A percentile compares a stretch with the other conserved stretches of the same genome.
phyloP scores from a whole-genome alignment of 1,139 yeast species.

The Yamadazyma mexicana region DNA sequence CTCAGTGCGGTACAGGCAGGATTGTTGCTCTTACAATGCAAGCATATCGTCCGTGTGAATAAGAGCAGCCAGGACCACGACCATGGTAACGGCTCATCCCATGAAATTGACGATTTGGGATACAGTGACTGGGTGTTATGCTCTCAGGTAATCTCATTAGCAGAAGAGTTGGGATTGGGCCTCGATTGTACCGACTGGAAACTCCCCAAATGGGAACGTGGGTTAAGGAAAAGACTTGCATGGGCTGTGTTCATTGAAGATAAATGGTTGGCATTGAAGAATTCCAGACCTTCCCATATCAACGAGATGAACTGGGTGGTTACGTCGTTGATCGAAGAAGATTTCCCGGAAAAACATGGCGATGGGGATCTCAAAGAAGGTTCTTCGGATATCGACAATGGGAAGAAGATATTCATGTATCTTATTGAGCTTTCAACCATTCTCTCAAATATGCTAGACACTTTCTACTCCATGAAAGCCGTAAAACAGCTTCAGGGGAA shows the following conservation, averaged over 20 bases:
- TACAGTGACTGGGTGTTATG: constrained; percentile 82
- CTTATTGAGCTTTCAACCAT: constrained; percentile 69
- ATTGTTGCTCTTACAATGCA: constrained; percentile 63
- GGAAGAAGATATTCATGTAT: constrained; percentile 67
- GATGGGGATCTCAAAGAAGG: constrained; percentile 61
- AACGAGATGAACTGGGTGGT: constrained; percentile 71
- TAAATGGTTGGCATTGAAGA: constrained; percentile 80
- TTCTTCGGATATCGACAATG: constrained; percentile 69
- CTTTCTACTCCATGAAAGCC: constrained; percentile 70
- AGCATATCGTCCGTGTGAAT: constrained; percentile 34
- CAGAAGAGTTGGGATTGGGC: constrained; percentile 86
- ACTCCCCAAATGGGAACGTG: constrained; percentile 90
- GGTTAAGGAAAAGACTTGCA: constrained; percentile 76
- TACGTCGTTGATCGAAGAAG: constrained; percentile 61
- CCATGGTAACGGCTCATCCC: constrained; percentile 8
- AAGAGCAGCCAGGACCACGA: constrained; percentile 9
- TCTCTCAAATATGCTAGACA: constrained; percentile 67
- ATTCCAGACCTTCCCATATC: constrained; percentile 78
- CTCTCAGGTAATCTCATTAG: constrained; percentile 80
- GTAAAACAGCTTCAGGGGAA: constrained; percentile 50
- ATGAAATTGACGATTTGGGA: constrained; percentile 37
- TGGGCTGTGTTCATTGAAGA: constrained; percentile 94
- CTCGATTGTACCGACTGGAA: constrained; percentile 86
- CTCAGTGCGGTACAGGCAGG: constrained; percentile 83
- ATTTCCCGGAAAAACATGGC: constrained; percentile 68